Evolutionary conservation across 306 rosid genomes (phyloP).

Genomic region (Sindora glabra): DNA sequence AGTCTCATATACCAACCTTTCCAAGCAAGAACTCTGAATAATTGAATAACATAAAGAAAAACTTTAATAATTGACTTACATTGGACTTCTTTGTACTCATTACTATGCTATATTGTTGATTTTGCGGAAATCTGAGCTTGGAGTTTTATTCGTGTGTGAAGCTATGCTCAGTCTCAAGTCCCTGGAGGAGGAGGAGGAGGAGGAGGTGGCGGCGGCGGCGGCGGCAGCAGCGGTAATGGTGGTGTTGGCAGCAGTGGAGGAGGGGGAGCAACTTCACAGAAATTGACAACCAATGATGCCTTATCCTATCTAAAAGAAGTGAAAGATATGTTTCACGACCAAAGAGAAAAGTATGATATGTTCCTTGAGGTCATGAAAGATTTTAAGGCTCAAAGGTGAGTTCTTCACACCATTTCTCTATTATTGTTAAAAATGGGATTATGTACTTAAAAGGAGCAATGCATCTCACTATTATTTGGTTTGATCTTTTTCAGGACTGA

Average conservation of each 20-base stretch:
- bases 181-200: conserved; percentile 49
- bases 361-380: conserved; percentile 95
- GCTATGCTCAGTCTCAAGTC: conserved; percentile 54
- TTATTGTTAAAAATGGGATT: neutral
- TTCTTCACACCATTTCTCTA: neutral
- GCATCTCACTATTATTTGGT: conserved; percentile 8
- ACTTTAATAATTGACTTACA: neutral
- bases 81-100: neutral
- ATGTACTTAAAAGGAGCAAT: conserved; percentile 5
- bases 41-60: neutral
- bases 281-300: conserved; percentile 74
- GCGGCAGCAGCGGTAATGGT: neutral
- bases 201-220: conserved; percentile 34
- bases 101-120: conserved; percentile 11
- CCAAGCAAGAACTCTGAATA: neutral
- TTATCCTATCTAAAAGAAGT: conserved; percentile 77
- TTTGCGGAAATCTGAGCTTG: conserved; percentile 11
- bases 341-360: conserved; percentile 68
- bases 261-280: conserved; percentile 53
- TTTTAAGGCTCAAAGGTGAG: conserved; percentile 92
- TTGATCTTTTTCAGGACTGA: conserved; percentile 69
- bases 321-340: conserved; percentile 79
- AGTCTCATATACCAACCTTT: conserved; percentile 9
- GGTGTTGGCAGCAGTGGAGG: conserved; percentile 35
- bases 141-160: conserved; percentile 24